These are phyloP conservation scores for Spergularia azorica DNA, from an alignment of 179 eudicot species.

Conservation along the genomic window DNA sequence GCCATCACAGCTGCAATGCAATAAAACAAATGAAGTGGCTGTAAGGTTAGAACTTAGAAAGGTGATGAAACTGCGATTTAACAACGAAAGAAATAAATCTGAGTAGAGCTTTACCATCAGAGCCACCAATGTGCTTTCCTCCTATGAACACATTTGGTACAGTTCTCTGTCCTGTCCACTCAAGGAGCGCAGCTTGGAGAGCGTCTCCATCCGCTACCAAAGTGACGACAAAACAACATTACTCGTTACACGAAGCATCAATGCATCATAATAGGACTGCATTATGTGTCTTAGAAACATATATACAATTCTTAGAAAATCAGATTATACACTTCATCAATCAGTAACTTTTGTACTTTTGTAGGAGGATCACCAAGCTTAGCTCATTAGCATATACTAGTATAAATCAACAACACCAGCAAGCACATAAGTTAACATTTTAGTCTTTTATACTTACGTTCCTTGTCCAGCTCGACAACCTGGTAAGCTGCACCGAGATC, in stretches of 20 bases:
- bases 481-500: constrained; percentile 57
- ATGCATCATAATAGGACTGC: not conserved
- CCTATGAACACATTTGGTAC: constrained; percentile 83
- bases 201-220: constrained; percentile 65
- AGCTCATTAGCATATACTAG: too few species aligned
- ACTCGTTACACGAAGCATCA: not conserved
- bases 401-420: not conserved
- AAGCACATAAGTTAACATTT: not conserved
- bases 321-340: too few species aligned
- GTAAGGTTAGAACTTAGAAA: not conserved
- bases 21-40: not conserved
- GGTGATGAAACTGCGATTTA: too few species aligned
- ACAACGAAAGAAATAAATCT: too few species aligned
- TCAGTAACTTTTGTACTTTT: too few species aligned
- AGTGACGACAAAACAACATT: not conserved
- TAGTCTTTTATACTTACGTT: constrained; percentile 50
- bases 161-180: constrained; percentile 81
- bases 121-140: constrained; percentile 80
- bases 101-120: constrained; percentile 44
- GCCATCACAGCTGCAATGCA: constrained; percentile 46
- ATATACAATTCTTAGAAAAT: too few species aligned
- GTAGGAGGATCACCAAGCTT: too few species aligned
- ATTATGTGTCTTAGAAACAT: too few species aligned
- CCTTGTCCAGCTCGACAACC: constrained; percentile 66
- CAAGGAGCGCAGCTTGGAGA: constrained; percentile 60